Conservation (phyloP, 441 rosid genomes). For the Caryocar brasiliense region DNA sequence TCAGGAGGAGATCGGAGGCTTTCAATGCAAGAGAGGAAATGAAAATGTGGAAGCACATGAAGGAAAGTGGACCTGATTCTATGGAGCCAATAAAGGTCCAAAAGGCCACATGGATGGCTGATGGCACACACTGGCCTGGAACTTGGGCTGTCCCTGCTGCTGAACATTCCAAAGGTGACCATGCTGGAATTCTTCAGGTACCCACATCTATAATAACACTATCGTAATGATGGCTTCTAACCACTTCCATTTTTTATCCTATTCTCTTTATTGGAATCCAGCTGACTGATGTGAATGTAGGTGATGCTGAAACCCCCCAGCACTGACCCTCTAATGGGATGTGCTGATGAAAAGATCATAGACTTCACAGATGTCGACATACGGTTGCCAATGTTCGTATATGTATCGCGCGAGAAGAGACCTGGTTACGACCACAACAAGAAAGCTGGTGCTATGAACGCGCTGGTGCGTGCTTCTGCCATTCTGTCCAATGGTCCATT, state of each 20-base stretch:
- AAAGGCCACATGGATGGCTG: constrained; percentile 98
- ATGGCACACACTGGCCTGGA: constrained; percentile 95
- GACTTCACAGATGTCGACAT: constrained; percentile 64
- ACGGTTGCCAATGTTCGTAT: constrained; percentile 77
- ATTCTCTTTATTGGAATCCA: not conserved
- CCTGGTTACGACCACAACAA: constrained; percentile 89
- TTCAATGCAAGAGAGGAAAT: constrained; percentile 89
- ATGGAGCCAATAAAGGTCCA: constrained; percentile 47
- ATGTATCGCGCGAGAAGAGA: constrained; percentile 71
- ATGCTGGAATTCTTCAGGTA: constrained; percentile 73
- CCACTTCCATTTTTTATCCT: too few species aligned
- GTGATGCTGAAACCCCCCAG: constrained; percentile 94
- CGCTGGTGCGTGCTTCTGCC: constrained; percentile 71
- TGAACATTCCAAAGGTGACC: constrained; percentile 80
- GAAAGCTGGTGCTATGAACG: constrained; percentile 93
- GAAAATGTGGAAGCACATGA: constrained; percentile 65
- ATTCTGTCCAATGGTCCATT: constrained; percentile 78
- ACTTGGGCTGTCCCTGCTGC: constrained; percentile 49
- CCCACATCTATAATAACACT: too few species aligned
- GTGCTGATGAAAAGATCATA: constrained; percentile 48
- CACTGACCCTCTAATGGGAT: constrained; percentile 49
- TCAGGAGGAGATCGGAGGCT: constrained; percentile 76
- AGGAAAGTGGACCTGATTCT: constrained; percentile 61
- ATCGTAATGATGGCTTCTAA: too few species aligned
- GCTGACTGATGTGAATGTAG: constrained; percentile 7